Evolutionary conservation across 371 early-diverging fungal species (phyloP), one percentile per base, ranked within the genome.

Genomic region (Umbelopsis sp.): DNA sequence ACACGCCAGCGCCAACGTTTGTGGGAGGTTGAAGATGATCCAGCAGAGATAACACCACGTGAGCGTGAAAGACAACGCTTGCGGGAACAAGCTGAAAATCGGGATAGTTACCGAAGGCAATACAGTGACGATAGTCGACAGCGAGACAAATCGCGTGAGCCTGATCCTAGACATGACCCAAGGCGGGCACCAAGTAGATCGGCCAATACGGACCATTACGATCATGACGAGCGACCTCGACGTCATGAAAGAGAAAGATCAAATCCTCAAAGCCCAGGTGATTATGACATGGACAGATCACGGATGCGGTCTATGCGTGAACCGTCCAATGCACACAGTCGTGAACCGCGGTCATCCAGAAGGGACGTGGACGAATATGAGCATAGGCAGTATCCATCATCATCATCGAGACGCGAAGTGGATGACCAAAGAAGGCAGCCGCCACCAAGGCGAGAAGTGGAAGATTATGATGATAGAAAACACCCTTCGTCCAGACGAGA

Each of bases 221-320:
- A 32, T 7, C 57, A 32, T 32, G 57, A 57, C 5, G 57, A 57
- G 57, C 29, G 57, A 35, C 16, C 35, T 8, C 37, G 57, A 35
- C 29, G 57, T 12, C 57, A 57, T 57, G 57, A 57, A 18, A 29
- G 57, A 57, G 57, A 57, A 18, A 29, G 57, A 57, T 18, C 35
- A n/a, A 57, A 18, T 35, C 57, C 10, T 2, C 57, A 35, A 14
- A 18, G 7, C 14, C 35, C 35, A 57, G 35, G 29, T 18, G 18
- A 29, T 3, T 35, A 35, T 57, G 48, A 48, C 8, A 12, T 35
- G 14, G 57, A 57, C 14, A 57, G 35, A 57, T 2, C 35, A 3
- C 29, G 57, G 35, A 48, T 48, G 48, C 1, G 48, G 16, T 48
- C 48, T n/a, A 48, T 48, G 48, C 48, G 48, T 18, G 48, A 48